phyloP scores from a whole-genome alignment of 83 land plant species.

The Isoetes engelmannii region DNA sequence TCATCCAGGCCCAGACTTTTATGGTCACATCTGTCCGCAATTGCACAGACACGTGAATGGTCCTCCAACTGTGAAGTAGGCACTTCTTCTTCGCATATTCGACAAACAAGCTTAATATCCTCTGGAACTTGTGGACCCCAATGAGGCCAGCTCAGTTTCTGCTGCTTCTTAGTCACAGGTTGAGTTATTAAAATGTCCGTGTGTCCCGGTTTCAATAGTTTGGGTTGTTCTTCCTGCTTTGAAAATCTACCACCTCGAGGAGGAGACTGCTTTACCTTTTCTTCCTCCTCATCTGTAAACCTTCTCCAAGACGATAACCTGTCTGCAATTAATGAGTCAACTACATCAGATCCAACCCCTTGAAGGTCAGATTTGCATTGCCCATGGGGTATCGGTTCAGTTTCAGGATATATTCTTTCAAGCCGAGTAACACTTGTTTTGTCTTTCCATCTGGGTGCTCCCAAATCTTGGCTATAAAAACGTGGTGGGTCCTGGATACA shows the following conservation, averaged over 20 bases:
- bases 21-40: conserved; percentile 92
- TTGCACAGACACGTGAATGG: conserved; percentile 80
- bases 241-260: background rate
- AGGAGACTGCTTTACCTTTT: conserved; percentile 2
- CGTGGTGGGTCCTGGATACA: conserved; percentile 32
- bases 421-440: conserved; percentile 8
- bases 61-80: conserved; percentile 75
- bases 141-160: conserved; percentile 69
- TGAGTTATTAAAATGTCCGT: background rate
- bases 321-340: conserved; percentile 21
- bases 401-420: conserved; percentile 7
- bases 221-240: background rate
- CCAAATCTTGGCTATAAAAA: conserved; percentile 43
- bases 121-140: conserved; percentile 73
- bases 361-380: background rate
- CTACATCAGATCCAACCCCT: conserved; percentile 8
- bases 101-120: conserved; percentile 68
- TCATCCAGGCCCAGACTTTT: conserved; percentile 85
- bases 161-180: conserved; percentile 49
- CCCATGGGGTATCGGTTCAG: background rate
- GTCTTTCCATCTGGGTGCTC: background rate
- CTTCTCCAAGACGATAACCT: conserved; percentile 30
- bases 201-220: background rate
- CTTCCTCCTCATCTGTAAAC: background rate
- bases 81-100: conserved; percentile 96